Conservation (phyloP, 352 stramenopile species). For the Phytopythium vexans region DNA sequence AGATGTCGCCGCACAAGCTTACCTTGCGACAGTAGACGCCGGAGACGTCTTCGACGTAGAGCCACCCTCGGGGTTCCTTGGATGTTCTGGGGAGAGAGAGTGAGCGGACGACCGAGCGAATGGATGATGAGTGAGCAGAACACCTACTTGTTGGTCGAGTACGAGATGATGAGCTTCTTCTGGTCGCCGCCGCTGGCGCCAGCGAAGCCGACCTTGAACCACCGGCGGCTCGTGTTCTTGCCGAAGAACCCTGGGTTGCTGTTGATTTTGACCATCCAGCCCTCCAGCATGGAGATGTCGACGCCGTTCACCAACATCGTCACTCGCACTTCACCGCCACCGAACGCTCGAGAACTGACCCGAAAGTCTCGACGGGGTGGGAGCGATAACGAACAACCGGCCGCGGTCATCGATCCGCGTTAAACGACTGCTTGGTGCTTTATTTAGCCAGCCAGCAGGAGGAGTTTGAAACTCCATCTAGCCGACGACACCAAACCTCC, state of each 20-base stretch:
- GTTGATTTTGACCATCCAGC: constrained; percentile 87
- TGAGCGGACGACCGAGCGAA: background rate
- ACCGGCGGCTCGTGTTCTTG: constrained; percentile 68
- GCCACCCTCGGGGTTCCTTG: constrained; percentile 74
- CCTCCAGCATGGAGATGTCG: constrained; percentile 79
- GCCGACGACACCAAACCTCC: too few relatives aligned
- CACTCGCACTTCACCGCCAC: too few relatives aligned
- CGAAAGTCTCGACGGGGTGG: too few relatives aligned
- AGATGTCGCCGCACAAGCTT: constrained; percentile 5
- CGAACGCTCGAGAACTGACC: too few relatives aligned
- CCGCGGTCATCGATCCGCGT: too few relatives aligned
- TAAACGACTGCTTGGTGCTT: too few relatives aligned
- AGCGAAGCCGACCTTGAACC: constrained; percentile 74
- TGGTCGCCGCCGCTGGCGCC: constrained; percentile 33
- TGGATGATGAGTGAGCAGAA: background rate
- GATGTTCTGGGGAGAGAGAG: constrained; percentile 36
- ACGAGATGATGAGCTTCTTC: constrained; percentile 71
- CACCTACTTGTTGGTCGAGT: constrained; percentile 77
- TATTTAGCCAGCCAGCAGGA: too few relatives aligned
- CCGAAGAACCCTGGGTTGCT: constrained; percentile 80
- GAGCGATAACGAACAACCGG: too few relatives aligned
- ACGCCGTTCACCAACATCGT: constrained; percentile 63
- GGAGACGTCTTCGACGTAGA: constrained; percentile 78
- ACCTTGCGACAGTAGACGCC: constrained; percentile 71
- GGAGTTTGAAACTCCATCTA: too few relatives aligned